Percentiles rank a stretch among this genome's conserved stretches.
Evolutionary conservation across 2,329 filamentous ascomycete species (phyloP).

Genomic region (Clarireedia sp.): DNA sequence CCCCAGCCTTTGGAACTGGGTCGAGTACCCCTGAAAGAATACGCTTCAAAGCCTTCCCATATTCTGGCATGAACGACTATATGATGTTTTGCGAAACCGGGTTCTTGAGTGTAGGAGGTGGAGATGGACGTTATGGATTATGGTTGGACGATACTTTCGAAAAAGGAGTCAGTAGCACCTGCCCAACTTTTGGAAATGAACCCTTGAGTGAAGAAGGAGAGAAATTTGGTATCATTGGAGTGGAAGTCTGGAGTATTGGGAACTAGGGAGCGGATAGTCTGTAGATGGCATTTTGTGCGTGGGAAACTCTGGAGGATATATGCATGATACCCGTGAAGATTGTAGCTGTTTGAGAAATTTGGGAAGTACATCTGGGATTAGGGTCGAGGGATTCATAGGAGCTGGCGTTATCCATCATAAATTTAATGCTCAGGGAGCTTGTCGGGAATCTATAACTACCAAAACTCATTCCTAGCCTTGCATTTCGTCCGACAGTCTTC

Average conservation of each 20-base stretch:
- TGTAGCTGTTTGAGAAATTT: background rate
- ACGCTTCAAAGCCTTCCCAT: slow-evolving; percentile 94
- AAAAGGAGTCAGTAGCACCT: slow-evolving; percentile 72
- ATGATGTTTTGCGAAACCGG: slow-evolving; percentile 85
- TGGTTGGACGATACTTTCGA: slow-evolving; percentile 87
- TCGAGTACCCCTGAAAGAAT: slow-evolving; percentile 63
- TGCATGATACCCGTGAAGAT: slow-evolving; percentile 8
- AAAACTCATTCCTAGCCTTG: background rate
- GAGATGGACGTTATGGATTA: slow-evolving; percentile 81
- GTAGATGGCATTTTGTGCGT: background rate
- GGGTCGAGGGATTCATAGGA: background rate
- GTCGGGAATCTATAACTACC: background rate
- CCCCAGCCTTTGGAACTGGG: slow-evolving; percentile 17
- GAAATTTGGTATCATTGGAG: slow-evolving; percentile 84
- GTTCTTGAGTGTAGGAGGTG: slow-evolving; percentile 81
- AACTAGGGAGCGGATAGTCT: slow-evolving; percentile 10
- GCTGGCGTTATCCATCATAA: background rate
- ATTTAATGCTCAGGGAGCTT: background rate
- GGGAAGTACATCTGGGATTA: background rate
- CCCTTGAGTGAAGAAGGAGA: slow-evolving; percentile 84
- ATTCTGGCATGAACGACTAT: slow-evolving; percentile 93
- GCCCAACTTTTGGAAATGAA: slow-evolving; percentile 92
- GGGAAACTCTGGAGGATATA: background rate
- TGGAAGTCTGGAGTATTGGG: slow-evolving; percentile 94
- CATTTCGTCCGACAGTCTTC: too few species aligned